Evolutionary conservation across 2,329 filamentous ascomycete genomes (phyloP).

Genomic region (Plectosphaerella plurivora): DNA sequence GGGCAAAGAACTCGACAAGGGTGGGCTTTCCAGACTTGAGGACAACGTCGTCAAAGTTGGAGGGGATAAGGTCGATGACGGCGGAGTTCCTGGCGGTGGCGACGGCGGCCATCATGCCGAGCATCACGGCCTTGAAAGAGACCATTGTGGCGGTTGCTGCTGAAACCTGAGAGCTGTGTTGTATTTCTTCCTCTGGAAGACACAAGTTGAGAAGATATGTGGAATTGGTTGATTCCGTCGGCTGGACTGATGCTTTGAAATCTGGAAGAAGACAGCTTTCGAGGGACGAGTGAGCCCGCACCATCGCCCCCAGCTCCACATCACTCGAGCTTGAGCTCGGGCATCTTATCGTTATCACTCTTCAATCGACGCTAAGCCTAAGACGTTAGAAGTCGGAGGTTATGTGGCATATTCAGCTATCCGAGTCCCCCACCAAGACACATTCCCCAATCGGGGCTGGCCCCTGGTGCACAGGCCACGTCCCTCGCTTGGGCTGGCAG

Average conservation of each 20-base stretch:
- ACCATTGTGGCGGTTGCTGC: slow-evolving; percentile 38
- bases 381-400: background rate
- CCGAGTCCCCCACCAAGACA: too few relatives aligned
- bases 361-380: background rate
- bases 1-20: slow-evolving; percentile 96
- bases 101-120: slow-evolving; percentile 49
- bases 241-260: slow-evolving; percentile 25
- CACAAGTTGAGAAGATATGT: slow-evolving; percentile 2
- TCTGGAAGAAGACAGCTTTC: slow-evolving; percentile 33
- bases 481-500: slow-evolving; percentile 9
- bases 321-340: background rate
- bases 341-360: background rate
- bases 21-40: slow-evolving; percentile 91
- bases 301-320: background rate
- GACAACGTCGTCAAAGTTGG: slow-evolving; percentile 88
- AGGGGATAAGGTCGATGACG: slow-evolving; percentile 83
- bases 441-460: background rate
- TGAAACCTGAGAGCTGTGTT: background rate
- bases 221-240: background rate
- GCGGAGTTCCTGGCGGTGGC: slow-evolving; percentile 66
- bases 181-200: slow-evolving; percentile 6
- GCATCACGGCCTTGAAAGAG: slow-evolving; percentile 55
- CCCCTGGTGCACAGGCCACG: slow-evolving; percentile 2
- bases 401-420: too few relatives aligned
- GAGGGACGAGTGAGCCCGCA: slow-evolving; percentile 10